Conservation (phyloP, 169 alveolate species). For the Plasmodium cynomolgi region DNA sequence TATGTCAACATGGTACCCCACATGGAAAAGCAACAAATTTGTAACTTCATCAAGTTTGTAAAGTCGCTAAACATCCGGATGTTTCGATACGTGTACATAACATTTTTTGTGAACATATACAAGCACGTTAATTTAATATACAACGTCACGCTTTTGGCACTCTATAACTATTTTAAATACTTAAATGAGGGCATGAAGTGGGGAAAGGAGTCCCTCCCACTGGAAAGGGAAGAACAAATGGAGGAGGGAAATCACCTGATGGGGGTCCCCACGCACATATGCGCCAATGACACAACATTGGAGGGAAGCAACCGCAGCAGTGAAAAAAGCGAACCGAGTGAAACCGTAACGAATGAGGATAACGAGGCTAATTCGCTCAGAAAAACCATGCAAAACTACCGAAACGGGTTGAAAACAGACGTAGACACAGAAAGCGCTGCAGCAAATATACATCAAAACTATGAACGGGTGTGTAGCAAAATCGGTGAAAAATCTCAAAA, state of each 20-base stretch:
- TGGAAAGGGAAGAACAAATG: not conserved
- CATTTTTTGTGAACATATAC: constrained; percentile 56
- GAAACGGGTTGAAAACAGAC: not conserved
- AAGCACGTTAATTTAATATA: constrained; percentile 44
- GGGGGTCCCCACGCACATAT: not conserved
- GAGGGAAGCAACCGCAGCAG: not conserved
- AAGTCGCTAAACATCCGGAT: constrained; percentile 39
- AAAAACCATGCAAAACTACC: not conserved
- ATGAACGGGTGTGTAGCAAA: not conserved
- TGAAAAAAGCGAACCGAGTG: not conserved
- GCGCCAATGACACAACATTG: not conserved
- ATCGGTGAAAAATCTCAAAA: not conserved
- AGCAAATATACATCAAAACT: not conserved
- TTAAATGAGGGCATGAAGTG: constrained; percentile 3
- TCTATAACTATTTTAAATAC: constrained; percentile 26
- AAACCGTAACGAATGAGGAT: not conserved
- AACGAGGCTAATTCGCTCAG: not conserved
- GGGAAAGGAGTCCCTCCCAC: not conserved
- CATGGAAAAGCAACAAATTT: constrained; percentile 10
- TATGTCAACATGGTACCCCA: constrained; percentile 42
- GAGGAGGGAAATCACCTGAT: not conserved
- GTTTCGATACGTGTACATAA: constrained; percentile 58
- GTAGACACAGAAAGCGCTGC: not conserved
- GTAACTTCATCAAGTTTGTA: constrained; percentile 25
- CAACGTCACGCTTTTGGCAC: constrained; percentile 29